Evolutionary conservation across 2,329 filamentous ascomycete genomes (phyloP), one percentile per base, ranked within the genome.

Genomic region (Fusarium nanum): DNA sequence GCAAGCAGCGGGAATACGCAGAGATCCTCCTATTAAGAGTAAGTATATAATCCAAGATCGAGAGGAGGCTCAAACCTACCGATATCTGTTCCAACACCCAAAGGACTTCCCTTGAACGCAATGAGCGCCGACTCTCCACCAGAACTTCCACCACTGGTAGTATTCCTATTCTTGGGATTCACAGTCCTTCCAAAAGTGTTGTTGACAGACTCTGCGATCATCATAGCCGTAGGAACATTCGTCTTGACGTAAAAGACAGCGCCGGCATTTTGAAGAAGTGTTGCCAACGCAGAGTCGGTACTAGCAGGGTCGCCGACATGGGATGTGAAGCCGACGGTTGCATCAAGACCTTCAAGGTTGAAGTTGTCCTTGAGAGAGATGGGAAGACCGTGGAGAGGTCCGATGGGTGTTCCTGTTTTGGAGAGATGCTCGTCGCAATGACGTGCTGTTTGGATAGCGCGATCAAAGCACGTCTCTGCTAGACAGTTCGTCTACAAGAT

Each of bases 301-400:
- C 74, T 58, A 0, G 83, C 88, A 0, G 90, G 88, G 47, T 89
- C 82, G 41, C 85, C 84, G 6, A 90, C 87, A 60, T 91, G 84
- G 1, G 86, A 85, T 0, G 86, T 85, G 65, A 93, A 90, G 7
- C 91, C 91, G 1, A 91, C 83, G 0, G 88, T 89, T 23, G 87
- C 82, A 67, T 90, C 88, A 14, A 88, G 82, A 8, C 88, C 88
- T 4, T 78, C 76, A 16, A 92, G 80, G 61, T 92, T 86, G 81
- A 92, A 90, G 74, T 90, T 89, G 79, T 93, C 91, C 74, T 93
- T 93, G 48, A 93, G 83, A 0, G 89, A 89, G 30, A 91, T 78
- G 5, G 89, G 89, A 2, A 91, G 81, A 62, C 76, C 91, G 76
- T 93, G 91, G 3, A 93, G 83, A 3, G 91, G 90, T 0, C 91